Evolutionary conservation across 2,329 filamentous ascomycete species (phyloP).

Genomic region (Sclerotinia subarctica): DNA sequence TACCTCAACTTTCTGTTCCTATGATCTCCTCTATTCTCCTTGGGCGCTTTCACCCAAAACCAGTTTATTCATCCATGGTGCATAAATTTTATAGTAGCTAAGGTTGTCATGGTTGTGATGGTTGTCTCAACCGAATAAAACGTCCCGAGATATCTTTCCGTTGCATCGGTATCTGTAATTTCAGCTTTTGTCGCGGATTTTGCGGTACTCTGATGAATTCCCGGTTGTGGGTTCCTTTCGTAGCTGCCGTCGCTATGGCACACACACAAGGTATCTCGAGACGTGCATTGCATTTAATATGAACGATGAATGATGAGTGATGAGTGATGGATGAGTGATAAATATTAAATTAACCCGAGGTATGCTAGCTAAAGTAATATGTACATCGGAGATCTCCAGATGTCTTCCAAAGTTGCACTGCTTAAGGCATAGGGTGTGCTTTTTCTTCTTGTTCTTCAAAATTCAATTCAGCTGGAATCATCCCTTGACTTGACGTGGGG

Average conservation of each 20-base stretch:
- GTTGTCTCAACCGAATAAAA: background rate
- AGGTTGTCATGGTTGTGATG: background rate
- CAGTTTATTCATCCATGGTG: background rate
- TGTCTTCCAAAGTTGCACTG: background rate
- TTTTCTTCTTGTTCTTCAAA: background rate
- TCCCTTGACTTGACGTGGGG: background rate
- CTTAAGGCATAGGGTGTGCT: background rate
- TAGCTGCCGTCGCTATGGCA: background rate
- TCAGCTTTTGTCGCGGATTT: background rate
- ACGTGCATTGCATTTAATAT: conserved; percentile 1
- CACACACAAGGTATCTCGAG: background rate
- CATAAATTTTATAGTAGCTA: background rate
- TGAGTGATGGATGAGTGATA: background rate
- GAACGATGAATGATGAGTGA: background rate
- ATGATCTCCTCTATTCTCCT: background rate
- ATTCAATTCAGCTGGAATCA: background rate
- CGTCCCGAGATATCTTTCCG: background rate
- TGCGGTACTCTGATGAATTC: background rate
- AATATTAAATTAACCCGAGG: background rate
- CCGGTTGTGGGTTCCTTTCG: background rate
- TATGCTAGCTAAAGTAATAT: background rate
- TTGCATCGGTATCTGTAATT: background rate
- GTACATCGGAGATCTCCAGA: background rate
- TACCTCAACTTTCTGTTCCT: background rate
- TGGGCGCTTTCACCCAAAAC: background rate